Conservation (phyloP, 495 filamentous ascomycete species). For the Collariella sp. region DNA sequence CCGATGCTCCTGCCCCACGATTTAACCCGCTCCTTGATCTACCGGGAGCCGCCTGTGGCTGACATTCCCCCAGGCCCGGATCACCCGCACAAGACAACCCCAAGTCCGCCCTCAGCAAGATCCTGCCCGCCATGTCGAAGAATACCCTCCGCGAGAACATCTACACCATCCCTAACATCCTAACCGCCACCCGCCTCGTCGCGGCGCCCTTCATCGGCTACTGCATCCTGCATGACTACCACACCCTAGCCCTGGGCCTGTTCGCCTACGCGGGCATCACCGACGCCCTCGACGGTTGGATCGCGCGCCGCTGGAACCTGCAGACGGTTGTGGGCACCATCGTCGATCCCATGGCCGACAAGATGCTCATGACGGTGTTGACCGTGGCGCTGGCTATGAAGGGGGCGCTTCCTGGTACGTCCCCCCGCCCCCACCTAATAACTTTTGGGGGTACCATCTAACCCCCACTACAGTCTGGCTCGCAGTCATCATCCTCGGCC, state of each 20-base stretch:
- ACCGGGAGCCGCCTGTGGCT: neutral
- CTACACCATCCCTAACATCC: slow-evolving; percentile 85
- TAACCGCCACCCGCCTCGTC: slow-evolving; percentile 79
- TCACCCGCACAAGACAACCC: slow-evolving; percentile 4
- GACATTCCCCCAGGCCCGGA: neutral
- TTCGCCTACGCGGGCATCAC: slow-evolving; percentile 90
- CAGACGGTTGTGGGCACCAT: slow-evolving; percentile 94
- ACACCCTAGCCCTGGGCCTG: slow-evolving; percentile 66
- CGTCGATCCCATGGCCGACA: slow-evolving; percentile 95
- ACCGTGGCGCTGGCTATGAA: slow-evolving; percentile 76
- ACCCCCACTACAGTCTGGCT: slow-evolving; percentile 57
- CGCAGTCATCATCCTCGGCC: slow-evolving; percentile 77
- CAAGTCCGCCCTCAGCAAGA: slow-evolving; percentile 22
- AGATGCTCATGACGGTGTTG: slow-evolving; percentile 85
- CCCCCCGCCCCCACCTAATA: neutral
- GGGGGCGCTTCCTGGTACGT: slow-evolving; percentile 66
- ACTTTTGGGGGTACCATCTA: too few species aligned
- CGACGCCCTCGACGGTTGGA: slow-evolving; percentile 85
- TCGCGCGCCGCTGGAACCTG: slow-evolving; percentile 76
- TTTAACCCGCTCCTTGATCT: neutral
- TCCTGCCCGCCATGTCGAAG: slow-evolving; percentile 42
- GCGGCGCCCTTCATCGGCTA: slow-evolving; percentile 84
- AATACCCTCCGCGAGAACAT: slow-evolving; percentile 67
- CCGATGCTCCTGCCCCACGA: neutral
- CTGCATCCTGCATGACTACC: slow-evolving; percentile 73